phyloP scores from a whole-genome alignment of 768 basidiomycete species.

The Termitomyces sp. region DNA sequence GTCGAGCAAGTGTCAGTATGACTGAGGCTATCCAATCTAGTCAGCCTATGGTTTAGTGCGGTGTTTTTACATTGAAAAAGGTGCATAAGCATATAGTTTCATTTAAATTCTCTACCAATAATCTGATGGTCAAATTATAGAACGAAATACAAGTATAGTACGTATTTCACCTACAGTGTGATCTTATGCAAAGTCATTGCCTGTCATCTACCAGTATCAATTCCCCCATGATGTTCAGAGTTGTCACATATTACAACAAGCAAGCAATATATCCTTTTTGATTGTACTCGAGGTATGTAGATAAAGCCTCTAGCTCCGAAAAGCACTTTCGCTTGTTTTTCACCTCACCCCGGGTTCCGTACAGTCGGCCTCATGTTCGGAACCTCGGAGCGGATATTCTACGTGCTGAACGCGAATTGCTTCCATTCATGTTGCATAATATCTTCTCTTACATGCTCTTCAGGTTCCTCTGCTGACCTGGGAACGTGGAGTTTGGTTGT shows the following conservation, averaged over 20 bases:
- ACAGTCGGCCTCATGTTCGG: background rate
- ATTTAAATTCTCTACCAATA: background rate
- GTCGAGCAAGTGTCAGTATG: background rate
- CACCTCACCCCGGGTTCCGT: background rate
- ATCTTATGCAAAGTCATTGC: background rate
- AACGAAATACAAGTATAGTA: background rate
- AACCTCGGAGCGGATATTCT: background rate
- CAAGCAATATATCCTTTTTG: constrained; percentile 2
- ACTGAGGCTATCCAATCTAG: background rate
- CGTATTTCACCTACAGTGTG: background rate
- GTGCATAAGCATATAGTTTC: background rate
- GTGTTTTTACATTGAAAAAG: background rate
- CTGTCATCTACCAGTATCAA: background rate
- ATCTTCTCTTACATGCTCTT: background rate
- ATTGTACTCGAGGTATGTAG: background rate
- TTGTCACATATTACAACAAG: background rate
- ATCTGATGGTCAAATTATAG: background rate
- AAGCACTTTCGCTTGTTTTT: background rate
- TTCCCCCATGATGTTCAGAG: background rate
- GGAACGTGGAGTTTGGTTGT: background rate
- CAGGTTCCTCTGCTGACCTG: background rate
- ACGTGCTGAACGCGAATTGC: background rate
- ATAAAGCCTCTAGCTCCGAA: background rate
- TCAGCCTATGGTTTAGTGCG: background rate
- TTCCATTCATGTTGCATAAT: constrained; percentile 4